Percentiles rank a stretch among this genome's conserved stretches.
Evolutionary conservation across 257 asterid genomes (phyloP).

Genomic region (Jasminum sambac): DNA sequence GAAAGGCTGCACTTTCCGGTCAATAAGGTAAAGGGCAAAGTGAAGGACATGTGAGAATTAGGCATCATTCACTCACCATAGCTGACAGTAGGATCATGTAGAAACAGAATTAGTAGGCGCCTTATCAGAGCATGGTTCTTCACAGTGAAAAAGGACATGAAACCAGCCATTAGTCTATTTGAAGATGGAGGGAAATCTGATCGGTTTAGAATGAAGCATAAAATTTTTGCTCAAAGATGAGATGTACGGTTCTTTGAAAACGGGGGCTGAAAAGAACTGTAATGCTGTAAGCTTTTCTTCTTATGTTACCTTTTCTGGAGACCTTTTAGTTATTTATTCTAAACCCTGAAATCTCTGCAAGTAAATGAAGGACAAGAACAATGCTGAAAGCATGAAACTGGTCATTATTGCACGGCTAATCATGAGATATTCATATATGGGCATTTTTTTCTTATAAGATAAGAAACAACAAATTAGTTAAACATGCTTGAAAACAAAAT

Average conservation of each 20-base stretch:
- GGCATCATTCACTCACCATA: conserved; percentile 26
- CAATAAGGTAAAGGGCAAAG: conserved; percentile 57
- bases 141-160: conserved; percentile 24
- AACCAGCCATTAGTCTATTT: conserved; percentile 25
- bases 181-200: conserved; percentile 24
- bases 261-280: conserved; percentile 22
- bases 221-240: conserved; percentile 23
- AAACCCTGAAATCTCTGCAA: not conserved
- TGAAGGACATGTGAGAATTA: conserved; percentile 52
- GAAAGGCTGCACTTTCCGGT: conserved; percentile 80
- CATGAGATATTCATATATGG: not conserved
- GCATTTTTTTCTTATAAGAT: not conserved
- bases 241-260: not conserved
- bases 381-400: not conserved
- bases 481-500: not conserved
- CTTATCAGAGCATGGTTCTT: not conserved
- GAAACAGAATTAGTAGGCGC: conserved; percentile 1
- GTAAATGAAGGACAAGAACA: not conserved
- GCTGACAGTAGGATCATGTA: conserved; percentile 25
- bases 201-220: conserved; percentile 26
- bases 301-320: not conserved
- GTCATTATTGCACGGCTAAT: not conserved
- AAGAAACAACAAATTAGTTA: not conserved
- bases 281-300: conserved; percentile 21
- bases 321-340: not conserved